Evolutionary conservation across 2,329 filamentous ascomycete species (phyloP), one percentile per base, ranked within the genome.

Genomic region (Atkinsonella hypoxylon): DNA sequence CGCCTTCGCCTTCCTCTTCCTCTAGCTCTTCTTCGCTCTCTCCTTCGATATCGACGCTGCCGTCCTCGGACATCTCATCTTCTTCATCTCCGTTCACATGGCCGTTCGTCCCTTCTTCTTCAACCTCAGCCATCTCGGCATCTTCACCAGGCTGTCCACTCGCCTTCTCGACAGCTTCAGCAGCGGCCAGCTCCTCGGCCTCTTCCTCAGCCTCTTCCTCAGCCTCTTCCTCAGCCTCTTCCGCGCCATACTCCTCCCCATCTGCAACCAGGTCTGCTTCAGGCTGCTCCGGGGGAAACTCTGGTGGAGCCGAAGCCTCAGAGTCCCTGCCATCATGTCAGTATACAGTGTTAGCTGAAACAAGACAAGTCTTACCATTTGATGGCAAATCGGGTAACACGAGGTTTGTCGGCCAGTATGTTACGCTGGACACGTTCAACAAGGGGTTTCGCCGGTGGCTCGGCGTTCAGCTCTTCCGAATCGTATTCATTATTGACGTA

Each of bases 401-500:
- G 82, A 12, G 93, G 93, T 79, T 98, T 98, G 72, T 97, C 91
- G 3, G 90, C 89, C 38, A 98, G 79, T 47, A 98, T 87, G 64
- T 94, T 96, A 60, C 94, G 85, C 58, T 82, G 81, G 56, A 98
- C 89, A 62, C 89, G 88, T 66, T 98, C 94, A 57, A 97, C 84
- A 59, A 94, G 78, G 39, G 90, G 90, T 75, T 95, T 95, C 52
- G 89, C 78, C 7, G 93, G 93, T 10, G 93, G 93, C 61, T 97
- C 90, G 45, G 85, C 82, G 60, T 82, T 85, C 56, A 98, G 78
- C 67, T 95, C 88, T 62, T 94, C 89, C 26, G 87, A 86, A 60
- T 95, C 89, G 68, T 98, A 98, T 69, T 98, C 94, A 63, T 98
- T 98, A 77, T 97, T 98, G 62, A 98, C 93, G 61, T 98, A 98